These are phyloP conservation scores for Neopestalotiopsis sp. DNA, from an alignment of 2,329 filamentous ascomycete genomes.

Conservation along the genomic window DNA sequence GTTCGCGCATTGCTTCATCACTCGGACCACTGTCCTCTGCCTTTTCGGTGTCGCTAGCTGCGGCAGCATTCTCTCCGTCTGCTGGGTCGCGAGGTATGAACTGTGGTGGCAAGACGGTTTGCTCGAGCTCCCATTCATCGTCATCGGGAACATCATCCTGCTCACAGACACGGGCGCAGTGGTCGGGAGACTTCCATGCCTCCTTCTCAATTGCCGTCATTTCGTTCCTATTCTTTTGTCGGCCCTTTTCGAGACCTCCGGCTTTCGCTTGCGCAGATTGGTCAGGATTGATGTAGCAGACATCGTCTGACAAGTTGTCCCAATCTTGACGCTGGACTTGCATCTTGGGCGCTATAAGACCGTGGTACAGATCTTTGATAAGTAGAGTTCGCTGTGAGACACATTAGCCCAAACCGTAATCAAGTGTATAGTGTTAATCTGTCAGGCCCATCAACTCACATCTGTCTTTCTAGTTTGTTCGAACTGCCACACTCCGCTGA, in stretches of 20 bases:
- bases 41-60: constrained; percentile 30
- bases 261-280: constrained; percentile 39
- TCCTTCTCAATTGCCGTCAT: constrained; percentile 47
- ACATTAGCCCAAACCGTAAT: neutral
- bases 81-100: constrained; percentile 19
- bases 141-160: constrained; percentile 42
- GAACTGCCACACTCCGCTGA: constrained; percentile 57
- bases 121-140: constrained; percentile 35
- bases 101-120: neutral
- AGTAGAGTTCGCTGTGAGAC: constrained; percentile 45
- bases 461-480: constrained; percentile 52
- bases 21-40: constrained; percentile 33
- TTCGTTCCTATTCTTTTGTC: constrained; percentile 44
- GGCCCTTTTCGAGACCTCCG: constrained; percentile 35
- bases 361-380: constrained; percentile 54
- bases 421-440: neutral
- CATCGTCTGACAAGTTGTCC: constrained; percentile 58
- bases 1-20: constrained; percentile 27
- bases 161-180: constrained; percentile 56
- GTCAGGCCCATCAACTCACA: constrained; percentile 34
- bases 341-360: constrained; percentile 52
- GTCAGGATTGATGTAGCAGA: constrained; percentile 48
- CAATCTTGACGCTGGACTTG: constrained; percentile 49
- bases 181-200: constrained; percentile 49
- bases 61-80: constrained; percentile 32